Conservation (phyloP, 805 yeast species). For the Lipomyces yamadae region DNA sequence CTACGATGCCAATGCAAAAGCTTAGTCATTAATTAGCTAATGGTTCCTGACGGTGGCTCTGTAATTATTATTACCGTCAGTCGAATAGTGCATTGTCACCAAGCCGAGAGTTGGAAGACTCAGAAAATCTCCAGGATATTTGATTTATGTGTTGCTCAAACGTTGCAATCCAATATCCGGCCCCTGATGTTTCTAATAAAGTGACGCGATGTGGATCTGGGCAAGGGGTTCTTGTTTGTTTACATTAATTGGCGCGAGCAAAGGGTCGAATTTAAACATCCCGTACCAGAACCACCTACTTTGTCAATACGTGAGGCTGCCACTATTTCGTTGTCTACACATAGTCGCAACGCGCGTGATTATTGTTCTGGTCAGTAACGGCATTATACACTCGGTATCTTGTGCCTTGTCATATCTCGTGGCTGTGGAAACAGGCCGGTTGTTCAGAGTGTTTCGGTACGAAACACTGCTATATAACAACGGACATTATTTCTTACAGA, state of each 20-base stretch:
- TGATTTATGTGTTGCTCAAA: no score
- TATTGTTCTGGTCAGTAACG: neutral
- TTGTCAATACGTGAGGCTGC: neutral
- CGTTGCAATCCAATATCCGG: no score
- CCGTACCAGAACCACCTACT: neutral
- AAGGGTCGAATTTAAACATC: neutral
- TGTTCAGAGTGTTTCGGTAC: no score
- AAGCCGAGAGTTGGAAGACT: no score
- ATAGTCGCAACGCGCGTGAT: neutral
- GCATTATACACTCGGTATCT: neutral
- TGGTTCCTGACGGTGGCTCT: neutral
- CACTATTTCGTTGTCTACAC: neutral
- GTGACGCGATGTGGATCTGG: no score
- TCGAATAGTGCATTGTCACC: no score
- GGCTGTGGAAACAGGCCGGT: neutral
- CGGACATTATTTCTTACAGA: neutral
- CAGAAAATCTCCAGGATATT: no score
- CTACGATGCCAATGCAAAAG: neutral
- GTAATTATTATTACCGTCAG: no score
- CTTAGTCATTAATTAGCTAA: neutral
- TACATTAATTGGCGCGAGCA: constrained; percentile 5
- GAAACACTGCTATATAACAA: no score
- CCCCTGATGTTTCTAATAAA: no score
- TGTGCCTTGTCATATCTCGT: neutral
- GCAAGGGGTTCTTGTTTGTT: constrained; percentile 6